Percentiles rank a stretch among this genome's conserved stretches.
phyloP scores from a whole-genome alignment of 2,329 filamentous ascomycete species.

The Thermoascus crustaceus region DNA sequence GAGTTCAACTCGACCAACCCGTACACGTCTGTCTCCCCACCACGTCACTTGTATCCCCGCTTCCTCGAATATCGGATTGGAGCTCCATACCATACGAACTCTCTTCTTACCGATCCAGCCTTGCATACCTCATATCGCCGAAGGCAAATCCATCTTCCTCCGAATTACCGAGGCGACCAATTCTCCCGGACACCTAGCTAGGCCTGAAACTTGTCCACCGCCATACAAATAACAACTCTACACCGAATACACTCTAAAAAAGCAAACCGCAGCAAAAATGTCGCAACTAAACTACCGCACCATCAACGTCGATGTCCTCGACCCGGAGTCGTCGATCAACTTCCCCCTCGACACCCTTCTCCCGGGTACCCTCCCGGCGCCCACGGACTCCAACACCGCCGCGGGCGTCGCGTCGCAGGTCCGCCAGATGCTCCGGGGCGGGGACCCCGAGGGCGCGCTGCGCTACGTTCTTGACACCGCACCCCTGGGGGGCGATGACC shows the following conservation, averaged over 20 bases:
- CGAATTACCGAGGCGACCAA: too few species aligned
- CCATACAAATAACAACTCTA: not conserved
- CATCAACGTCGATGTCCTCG: conserved; percentile 86
- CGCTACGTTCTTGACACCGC: conserved; percentile 76
- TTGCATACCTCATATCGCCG: too few species aligned
- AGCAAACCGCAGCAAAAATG: conserved; percentile 18
- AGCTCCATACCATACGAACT: not conserved
- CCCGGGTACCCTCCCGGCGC: conserved; percentile 58
- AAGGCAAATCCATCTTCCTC: too few species aligned
- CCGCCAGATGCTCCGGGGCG: conserved; percentile 76
- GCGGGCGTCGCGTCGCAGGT: conserved; percentile 72
- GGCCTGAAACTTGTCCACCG: conserved; percentile 1
- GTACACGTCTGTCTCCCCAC: conserved; percentile 2
- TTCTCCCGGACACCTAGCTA: too few species aligned
- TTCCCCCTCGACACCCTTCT: conserved; percentile 81
- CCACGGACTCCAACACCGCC: conserved; percentile 68
- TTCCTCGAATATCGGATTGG: too few species aligned
- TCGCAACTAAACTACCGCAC: conserved; percentile 62
- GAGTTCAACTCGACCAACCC: not conserved
- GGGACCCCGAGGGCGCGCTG: conserved; percentile 79
- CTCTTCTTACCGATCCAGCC: too few species aligned
- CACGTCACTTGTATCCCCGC: conserved; percentile 1
- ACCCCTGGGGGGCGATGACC: conserved; percentile 53
- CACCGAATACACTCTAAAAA: not conserved
- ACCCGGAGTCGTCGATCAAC: conserved; percentile 83